These are phyloP conservation scores for Gonium pectorale DNA, from an alignment of 139 green algal species.

Conservation along the genomic window DNA sequence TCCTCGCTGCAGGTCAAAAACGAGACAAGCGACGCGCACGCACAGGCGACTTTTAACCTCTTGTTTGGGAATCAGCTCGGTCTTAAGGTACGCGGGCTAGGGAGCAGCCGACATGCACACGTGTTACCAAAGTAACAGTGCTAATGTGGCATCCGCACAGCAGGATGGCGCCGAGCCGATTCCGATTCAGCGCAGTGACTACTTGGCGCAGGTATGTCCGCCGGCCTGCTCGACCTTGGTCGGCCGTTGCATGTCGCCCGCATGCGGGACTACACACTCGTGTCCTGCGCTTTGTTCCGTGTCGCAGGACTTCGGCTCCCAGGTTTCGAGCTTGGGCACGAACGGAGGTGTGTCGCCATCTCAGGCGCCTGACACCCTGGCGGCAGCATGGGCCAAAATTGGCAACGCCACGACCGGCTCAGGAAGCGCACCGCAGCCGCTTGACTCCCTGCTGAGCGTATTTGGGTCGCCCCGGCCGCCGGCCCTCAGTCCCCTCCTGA, in stretches of 20 bases:
- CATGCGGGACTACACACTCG: too few relatives aligned
- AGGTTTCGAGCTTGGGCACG: conserved; percentile 16
- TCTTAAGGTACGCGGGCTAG: conserved; percentile 4
- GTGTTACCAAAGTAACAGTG: too few relatives aligned
- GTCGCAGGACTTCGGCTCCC: not conserved
- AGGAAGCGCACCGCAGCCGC: not conserved
- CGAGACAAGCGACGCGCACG: not conserved
- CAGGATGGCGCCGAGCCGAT: conserved; percentile 28
- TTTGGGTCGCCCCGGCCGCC: conserved; percentile 19
- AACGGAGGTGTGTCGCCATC: not conserved
- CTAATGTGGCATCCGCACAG: too few relatives aligned
- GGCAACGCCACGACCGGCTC: too few relatives aligned
- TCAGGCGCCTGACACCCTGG: not conserved
- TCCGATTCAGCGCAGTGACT: not conserved
- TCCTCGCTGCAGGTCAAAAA: not conserved
- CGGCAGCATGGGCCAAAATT: conserved; percentile 21
- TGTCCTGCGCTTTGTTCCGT: too few relatives aligned
- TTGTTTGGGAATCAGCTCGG: conserved; percentile 11
- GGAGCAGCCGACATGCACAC: not conserved
- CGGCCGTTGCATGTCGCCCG: too few relatives aligned
- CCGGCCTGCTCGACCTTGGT: too few relatives aligned
- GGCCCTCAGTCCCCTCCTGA: conserved; percentile 5
- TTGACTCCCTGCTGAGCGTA: conserved; percentile 4
- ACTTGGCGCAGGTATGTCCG: conserved; percentile 3
- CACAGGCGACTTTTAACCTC: conserved; percentile 10